Evolutionary conservation across 192 early-diverging fungal species (phyloP), one percentile per base, ranked within the genome.

Genomic region (Linnemannia zychae): DNA sequence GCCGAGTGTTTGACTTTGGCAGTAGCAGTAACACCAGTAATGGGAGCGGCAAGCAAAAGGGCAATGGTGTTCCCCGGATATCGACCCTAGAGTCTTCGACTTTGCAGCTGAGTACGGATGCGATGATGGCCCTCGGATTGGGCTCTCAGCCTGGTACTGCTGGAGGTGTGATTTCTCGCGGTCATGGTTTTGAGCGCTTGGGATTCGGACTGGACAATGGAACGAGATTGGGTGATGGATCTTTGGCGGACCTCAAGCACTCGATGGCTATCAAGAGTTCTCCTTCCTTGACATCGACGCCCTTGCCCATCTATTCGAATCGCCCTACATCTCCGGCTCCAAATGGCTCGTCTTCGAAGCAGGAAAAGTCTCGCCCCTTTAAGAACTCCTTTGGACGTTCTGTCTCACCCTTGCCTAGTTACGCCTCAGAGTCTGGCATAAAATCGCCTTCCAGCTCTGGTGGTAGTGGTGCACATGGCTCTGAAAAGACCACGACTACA

Each of bases 221-320:
- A 40, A 46, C 65, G 7, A 68, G 71, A 49, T 57, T 52, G 9
- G 83, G 83, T 0, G 83, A 85, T 57, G 83, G 83, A 40, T 79
- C 74, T 1, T 50, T 85, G n/a, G 16, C 24, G 3, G 67, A 53
- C 44, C 67, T 85, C 71, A 79, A 60, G 49, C 67, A 69, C 9
- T 85, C 83, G 0, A 79, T 85, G 76, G 83, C 83, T 0, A 85
- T 85, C 63, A 85, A 85, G 77, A 85, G 83, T 40, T 85, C 83
- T 9, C 83, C 83, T 17, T 79, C 83, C 0, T 67, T 85, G 63
- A 72, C 63, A 1, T 84, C 82, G 31, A 53, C 53, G 2, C 77
- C 72, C 1, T 9, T 79, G 34, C 48, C 72, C 5, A 4, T 84
- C 20, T 69, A 78, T 17, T 78, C 81, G 22, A 7, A 40, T 18